phyloP scores from a whole-genome alignment of 192 early-diverging fungal genomes.

The Gryganskiella cystojenkinii region DNA sequence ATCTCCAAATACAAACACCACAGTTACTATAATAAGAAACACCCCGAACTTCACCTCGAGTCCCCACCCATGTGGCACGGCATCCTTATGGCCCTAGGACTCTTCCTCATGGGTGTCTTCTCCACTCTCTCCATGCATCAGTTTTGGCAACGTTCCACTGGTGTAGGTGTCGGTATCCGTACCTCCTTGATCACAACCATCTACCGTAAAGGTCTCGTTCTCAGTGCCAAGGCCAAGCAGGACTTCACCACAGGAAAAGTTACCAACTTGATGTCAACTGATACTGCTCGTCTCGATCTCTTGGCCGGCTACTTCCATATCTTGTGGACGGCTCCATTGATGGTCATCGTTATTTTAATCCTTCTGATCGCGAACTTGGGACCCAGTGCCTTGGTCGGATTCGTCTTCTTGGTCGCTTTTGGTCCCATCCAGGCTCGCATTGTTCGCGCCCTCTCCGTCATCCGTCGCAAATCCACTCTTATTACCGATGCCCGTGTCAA shows the following conservation, averaged over 20 bases:
- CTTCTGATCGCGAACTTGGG: constrained; percentile 64
- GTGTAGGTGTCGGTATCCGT: constrained; percentile 54
- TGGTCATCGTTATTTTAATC: constrained; percentile 52
- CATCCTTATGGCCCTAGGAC: constrained; percentile 44
- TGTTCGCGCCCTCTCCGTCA: constrained; percentile 38
- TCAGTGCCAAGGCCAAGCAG: constrained; percentile 59
- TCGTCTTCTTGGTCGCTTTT: constrained; percentile 61
- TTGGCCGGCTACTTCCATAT: constrained; percentile 57
- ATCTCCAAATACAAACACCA: constrained; percentile 6
- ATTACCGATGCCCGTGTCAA: constrained; percentile 83
- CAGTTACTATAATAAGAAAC: background rate
- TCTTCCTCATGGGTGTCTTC: constrained; percentile 55
- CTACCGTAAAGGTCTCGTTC: constrained; percentile 61
- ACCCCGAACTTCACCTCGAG: background rate
- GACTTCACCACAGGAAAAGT: constrained; percentile 71
- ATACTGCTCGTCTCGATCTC: constrained; percentile 61
- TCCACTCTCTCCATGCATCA: constrained; percentile 51
- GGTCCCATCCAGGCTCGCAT: constrained; percentile 49
- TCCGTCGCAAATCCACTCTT: constrained; percentile 51
- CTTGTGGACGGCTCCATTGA: constrained; percentile 58
- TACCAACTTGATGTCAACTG: constrained; percentile 80
- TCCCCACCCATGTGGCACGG: constrained; percentile 41
- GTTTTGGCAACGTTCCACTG: constrained; percentile 57
- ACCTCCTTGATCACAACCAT: constrained; percentile 58
- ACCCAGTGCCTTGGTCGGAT: constrained; percentile 70